These are phyloP conservation scores for Rosellinia necatrix DNA, from an alignment of 2,329 filamentous ascomycete genomes.

Conservation along the genomic window DNA sequence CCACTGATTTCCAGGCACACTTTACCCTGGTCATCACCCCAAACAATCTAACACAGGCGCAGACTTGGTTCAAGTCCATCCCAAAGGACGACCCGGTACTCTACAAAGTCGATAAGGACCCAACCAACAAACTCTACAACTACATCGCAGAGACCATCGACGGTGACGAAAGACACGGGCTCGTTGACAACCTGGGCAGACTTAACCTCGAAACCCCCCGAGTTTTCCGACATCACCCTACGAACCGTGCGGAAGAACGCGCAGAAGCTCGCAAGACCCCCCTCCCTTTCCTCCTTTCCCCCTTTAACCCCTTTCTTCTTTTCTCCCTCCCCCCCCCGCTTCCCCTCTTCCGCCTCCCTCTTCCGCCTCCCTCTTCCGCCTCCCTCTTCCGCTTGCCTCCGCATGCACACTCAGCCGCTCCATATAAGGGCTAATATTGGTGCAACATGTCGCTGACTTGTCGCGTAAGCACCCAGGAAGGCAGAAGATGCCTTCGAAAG, in stretches of 20 bases:
- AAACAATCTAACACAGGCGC: not conserved
- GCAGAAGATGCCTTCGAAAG: too few relatives aligned
- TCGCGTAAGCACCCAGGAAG: too few relatives aligned
- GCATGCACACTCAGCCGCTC: too few relatives aligned
- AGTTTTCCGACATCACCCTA: not conserved
- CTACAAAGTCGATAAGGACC: not conserved
- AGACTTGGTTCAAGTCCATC: conserved; percentile 7
- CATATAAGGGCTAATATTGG: too few relatives aligned
- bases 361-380: too few relatives aligned
- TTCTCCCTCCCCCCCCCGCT: too few relatives aligned
- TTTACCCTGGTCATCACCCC: not conserved
- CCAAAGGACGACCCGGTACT: conserved; percentile 4
- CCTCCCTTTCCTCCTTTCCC: not conserved
- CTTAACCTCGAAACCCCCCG: not conserved
- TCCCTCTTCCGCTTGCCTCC: too few relatives aligned
- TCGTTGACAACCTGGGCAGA: not conserved
- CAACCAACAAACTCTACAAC: not conserved
- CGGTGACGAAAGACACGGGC: not conserved
- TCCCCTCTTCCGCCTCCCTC: too few relatives aligned
- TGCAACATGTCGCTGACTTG: too few relatives aligned
- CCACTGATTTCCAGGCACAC: not conserved
- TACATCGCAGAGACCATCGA: not conserved
- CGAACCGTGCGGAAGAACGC: conserved; percentile 1
- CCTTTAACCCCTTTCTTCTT: not conserved
- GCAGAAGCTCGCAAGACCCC: not conserved